A percentile compares a stretch with the other conserved stretches of the same genome.
Conservation (phyloP, 2,329 filamentous ascomycete species). For the Metarhizium brunneum region DNA sequence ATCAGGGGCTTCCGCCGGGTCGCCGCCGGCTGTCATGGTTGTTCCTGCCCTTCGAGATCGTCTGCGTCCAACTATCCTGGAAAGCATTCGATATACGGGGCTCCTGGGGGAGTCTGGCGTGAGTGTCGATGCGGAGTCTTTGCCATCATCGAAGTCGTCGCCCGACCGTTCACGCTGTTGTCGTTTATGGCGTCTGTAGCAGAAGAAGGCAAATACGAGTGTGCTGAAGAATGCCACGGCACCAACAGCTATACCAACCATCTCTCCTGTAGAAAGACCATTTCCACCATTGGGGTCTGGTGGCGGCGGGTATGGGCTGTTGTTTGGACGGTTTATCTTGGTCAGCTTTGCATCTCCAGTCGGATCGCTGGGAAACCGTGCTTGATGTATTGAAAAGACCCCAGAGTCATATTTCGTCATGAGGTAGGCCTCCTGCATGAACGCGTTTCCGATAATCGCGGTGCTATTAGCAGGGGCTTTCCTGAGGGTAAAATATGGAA, state of each 20-base stretch:
- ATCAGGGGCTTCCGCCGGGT: constrained; percentile 25
- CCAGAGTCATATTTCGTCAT: constrained; percentile 46
- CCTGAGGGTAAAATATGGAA: constrained; percentile 59
- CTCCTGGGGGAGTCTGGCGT: constrained; percentile 15
- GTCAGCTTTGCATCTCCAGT: constrained; percentile 27
- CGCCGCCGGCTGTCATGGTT: constrained; percentile 13
- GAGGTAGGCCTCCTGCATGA: constrained; percentile 60
- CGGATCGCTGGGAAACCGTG: constrained; percentile 38
- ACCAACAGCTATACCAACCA: constrained; percentile 37
- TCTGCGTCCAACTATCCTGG: constrained; percentile 29
- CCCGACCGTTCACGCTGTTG: constrained; percentile 18
- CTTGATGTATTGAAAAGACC: constrained; percentile 46
- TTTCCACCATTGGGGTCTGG: constrained; percentile 9
- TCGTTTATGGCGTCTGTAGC: constrained; percentile 24
- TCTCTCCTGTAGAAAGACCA: constrained; percentile 30
- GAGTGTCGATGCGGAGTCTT: constrained; percentile 27
- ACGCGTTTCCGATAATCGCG: constrained; percentile 56
- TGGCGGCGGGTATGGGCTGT: constrained; percentile 38
- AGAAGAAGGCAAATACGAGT: constrained; percentile 21
- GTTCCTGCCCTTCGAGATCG: constrained; percentile 16
- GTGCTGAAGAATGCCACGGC: constrained; percentile 22
- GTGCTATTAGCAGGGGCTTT: constrained; percentile 37
- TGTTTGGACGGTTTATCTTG: constrained; percentile 27
- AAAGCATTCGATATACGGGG: constrained; percentile 24
- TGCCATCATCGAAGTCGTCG: constrained; percentile 21